These are phyloP conservation scores for Aspergillus fumigatus DNA, from an alignment of 2,329 filamentous ascomycete genomes.

Conservation along the genomic window DNA sequence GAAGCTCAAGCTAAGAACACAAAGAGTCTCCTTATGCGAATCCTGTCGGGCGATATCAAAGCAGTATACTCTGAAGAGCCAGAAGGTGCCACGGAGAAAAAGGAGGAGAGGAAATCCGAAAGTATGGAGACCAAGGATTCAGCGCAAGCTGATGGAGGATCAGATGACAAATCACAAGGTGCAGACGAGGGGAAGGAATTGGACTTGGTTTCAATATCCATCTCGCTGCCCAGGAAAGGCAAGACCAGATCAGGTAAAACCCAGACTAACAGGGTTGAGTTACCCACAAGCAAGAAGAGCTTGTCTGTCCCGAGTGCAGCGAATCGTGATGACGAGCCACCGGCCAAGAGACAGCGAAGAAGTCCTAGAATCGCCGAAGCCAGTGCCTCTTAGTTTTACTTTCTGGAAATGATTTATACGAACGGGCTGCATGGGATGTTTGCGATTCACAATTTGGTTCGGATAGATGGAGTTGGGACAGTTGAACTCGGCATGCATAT, in stretches of 20 bases:
- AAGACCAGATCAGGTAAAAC: not conserved
- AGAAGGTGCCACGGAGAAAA: constrained; percentile 1
- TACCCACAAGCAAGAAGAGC: constrained; percentile 13
- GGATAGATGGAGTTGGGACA: not conserved
- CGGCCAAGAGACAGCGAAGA: constrained; percentile 31
- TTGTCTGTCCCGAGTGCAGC: constrained; percentile 16
- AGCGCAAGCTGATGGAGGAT: not conserved
- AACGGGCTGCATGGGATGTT: not conserved
- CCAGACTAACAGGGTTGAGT: not conserved
- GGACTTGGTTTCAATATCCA: constrained; percentile 29
- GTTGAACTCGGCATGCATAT: not conserved
- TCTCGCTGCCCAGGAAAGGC: constrained; percentile 25
- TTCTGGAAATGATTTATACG: not conserved
- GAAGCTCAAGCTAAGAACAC: constrained; percentile 30
- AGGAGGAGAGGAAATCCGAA: constrained; percentile 2
- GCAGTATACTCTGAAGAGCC: constrained; percentile 1
- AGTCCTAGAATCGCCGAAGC: constrained; percentile 19
- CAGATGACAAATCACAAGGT: constrained; percentile 5
- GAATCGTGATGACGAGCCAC: constrained; percentile 26
- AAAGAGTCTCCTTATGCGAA: constrained; percentile 22
- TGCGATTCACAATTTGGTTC: not conserved
- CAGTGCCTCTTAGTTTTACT: not conserved
- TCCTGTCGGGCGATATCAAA: constrained; percentile 24
- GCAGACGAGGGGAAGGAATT: constrained; percentile 15
- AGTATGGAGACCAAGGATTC: constrained; percentile 9